Evolutionary conservation across 257 asterid genomes (phyloP).

Genomic region (Ajuga chamaepitys): DNA sequence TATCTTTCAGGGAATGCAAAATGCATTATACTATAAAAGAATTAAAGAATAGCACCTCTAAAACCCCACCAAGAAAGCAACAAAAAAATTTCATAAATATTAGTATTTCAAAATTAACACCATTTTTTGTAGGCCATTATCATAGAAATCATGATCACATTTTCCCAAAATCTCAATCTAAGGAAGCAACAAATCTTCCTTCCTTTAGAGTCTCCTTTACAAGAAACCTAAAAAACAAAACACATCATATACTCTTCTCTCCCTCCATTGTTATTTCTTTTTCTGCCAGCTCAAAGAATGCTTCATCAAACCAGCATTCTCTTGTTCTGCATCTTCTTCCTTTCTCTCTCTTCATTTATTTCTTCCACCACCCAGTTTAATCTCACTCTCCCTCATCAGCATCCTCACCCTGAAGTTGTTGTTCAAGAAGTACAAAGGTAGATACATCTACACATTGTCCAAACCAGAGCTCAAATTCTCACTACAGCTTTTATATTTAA

Average conservation of each 20-base stretch:
- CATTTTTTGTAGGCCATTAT: slow-evolving; percentile 11
- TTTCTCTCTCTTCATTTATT: slow-evolving; percentile 27
- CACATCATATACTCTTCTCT: slow-evolving; percentile 18
- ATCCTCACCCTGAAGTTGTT: slow-evolving; percentile 88
- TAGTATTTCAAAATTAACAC: slow-evolving; percentile 3
- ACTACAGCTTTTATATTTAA: slow-evolving; percentile 11
- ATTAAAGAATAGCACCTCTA: slow-evolving; percentile 25
- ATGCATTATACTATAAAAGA: slow-evolving; percentile 3
- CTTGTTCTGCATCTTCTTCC: slow-evolving; percentile 34
- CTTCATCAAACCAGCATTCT: slow-evolving; percentile 38
- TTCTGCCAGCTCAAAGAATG: slow-evolving; percentile 41
- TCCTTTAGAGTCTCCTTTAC: slow-evolving; percentile 28
- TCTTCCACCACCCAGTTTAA: slow-evolving; percentile 27
- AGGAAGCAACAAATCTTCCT: slow-evolving; percentile 37
- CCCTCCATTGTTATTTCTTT: slow-evolving; percentile 12
- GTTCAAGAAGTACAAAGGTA: slow-evolving; percentile 75
- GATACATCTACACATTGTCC: neutral
- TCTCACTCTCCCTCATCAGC: slow-evolving; percentile 78
- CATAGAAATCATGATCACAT: slow-evolving; percentile 27
- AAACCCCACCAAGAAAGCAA: slow-evolving; percentile 36
- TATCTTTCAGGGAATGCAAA: slow-evolving; percentile 8
- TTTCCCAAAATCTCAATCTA: slow-evolving; percentile 30
- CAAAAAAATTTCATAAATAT: neutral
- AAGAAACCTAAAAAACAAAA: slow-evolving; percentile 21
- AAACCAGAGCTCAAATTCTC: slow-evolving; percentile 7